Evolutionary conservation across 2,329 filamentous ascomycete species (phyloP).

Genomic region (Tolypocladium endophyticum): DNA sequence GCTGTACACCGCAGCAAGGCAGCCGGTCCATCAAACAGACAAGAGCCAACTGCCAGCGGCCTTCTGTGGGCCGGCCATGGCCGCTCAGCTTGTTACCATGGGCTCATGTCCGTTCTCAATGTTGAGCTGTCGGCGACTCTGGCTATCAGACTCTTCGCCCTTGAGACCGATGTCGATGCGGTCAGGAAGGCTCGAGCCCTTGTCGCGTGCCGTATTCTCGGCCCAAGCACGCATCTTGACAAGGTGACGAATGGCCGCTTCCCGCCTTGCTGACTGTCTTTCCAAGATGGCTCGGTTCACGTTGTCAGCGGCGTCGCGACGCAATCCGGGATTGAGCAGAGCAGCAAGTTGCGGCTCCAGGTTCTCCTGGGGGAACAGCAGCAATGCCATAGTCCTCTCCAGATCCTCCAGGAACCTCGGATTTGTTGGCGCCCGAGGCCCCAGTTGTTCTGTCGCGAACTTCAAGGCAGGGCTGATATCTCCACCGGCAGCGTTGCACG

Average conservation of each 20-base stretch:
- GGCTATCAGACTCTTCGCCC: constrained; percentile 21
- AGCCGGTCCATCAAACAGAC: background rate
- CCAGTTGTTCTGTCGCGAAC: constrained; percentile 81
- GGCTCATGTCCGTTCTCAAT: constrained; percentile 34
- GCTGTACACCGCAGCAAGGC: background rate
- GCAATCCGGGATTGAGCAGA: constrained; percentile 68
- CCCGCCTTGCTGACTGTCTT: constrained; percentile 59
- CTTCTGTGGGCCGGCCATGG: background rate
- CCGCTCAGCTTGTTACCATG: constrained; percentile 39
- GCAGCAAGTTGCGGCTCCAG: constrained; percentile 65
- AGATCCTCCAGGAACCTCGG: constrained; percentile 74
- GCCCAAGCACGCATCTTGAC: constrained; percentile 80
- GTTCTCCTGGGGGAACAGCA: constrained; percentile 78
- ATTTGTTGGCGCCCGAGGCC: constrained; percentile 75
- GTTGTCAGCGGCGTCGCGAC: constrained; percentile 71
- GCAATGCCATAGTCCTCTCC: constrained; percentile 83
- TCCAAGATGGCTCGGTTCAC: constrained; percentile 85
- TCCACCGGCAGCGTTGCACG: constrained; percentile 54
- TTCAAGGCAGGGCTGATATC: constrained; percentile 72
- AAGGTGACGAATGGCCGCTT: constrained; percentile 73
- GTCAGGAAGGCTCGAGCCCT: constrained; percentile 19
- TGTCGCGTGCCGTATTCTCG: constrained; percentile 48
- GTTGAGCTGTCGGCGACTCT: constrained; percentile 9
- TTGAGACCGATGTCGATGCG: constrained; percentile 25
- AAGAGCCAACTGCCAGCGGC: background rate